These are phyloP conservation scores for Penicillium maclennaniae DNA, from an alignment of 495 filamentous ascomycete species.

Conservation along the genomic window DNA sequence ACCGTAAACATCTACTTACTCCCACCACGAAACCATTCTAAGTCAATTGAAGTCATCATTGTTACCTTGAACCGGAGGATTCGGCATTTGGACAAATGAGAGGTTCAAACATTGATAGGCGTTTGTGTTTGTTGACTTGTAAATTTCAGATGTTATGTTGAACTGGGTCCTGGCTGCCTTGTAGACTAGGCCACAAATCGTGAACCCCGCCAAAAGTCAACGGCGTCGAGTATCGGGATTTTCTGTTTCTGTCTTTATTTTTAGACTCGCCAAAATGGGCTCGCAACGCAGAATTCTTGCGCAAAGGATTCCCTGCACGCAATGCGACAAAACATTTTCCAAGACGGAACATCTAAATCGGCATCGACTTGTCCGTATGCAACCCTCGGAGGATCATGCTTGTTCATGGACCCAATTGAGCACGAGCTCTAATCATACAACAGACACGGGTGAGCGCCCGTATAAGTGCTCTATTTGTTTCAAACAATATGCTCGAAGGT, in stretches of 20 bases:
- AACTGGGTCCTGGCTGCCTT: too few species aligned
- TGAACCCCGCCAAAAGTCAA: neutral
- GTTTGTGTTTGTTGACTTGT: too few species aligned
- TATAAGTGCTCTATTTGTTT: conserved; percentile 9
- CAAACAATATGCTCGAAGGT: conserved; percentile 6
- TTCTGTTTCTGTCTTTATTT: neutral
- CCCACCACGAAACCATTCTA: too few species aligned
- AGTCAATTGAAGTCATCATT: too few species aligned
- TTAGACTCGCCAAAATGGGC: neutral
- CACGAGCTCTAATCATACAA: neutral
- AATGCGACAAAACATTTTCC: conserved; percentile 12
- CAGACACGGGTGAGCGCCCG: conserved; percentile 9
- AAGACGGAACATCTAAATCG: conserved; percentile 11
- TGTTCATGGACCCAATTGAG: neutral
- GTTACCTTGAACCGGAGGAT: too few species aligned
- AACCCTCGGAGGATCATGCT: neutral
- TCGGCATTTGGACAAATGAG: too few species aligned
- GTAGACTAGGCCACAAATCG: too few species aligned
- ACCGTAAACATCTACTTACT: too few species aligned
- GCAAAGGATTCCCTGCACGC: conserved; percentile 5
- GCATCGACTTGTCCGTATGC: conserved; percentile 6
- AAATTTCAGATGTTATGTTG: too few species aligned
- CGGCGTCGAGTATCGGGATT: too few species aligned
- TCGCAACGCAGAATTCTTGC: neutral
- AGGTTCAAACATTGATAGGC: too few species aligned